Conservation (phyloP, 139 green algal genomes). For the Coelastrella sp. region DNA sequence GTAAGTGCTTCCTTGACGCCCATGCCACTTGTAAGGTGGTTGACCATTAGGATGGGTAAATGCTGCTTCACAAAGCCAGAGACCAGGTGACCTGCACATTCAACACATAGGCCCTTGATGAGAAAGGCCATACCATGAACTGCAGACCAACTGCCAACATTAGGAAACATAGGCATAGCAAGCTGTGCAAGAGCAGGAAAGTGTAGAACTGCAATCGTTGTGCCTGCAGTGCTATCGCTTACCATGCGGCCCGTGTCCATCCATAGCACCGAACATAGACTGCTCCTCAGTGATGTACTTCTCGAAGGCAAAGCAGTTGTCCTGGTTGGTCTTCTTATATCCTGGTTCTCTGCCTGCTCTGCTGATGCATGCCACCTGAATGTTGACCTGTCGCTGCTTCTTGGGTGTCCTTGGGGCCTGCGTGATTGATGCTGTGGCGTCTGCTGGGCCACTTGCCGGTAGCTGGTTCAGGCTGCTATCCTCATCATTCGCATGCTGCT, state of each 20-base stretch:
- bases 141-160: too few relatives aligned
- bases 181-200: too few relatives aligned
- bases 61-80: constrained; percentile 84
- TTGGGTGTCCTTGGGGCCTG: neutral
- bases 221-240: neutral
- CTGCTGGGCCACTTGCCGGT: neutral
- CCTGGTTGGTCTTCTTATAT: constrained; percentile 92
- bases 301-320: constrained; percentile 90
- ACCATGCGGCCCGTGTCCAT: constrained; percentile 91
- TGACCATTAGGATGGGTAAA: constrained; percentile 81
- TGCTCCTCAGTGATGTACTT: constrained; percentile 85
- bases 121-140: too few relatives aligned
- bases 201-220: neutral
- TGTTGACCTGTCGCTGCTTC: constrained; percentile 16
- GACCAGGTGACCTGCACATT: constrained; percentile 78
- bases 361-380: constrained; percentile 83
- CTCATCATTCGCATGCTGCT: constrained; percentile 29
- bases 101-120: neutral
- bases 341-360: constrained; percentile 81
- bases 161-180: too few relatives aligned
- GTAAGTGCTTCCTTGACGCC: constrained; percentile 61
- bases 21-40: constrained; percentile 65
- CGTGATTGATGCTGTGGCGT: constrained; percentile 8
- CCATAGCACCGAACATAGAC: constrained; percentile 86
- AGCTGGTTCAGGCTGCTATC: neutral